Conservation (phyloP, 192 early-diverging fungal genomes). For the Linnemannia elongata region DNA sequence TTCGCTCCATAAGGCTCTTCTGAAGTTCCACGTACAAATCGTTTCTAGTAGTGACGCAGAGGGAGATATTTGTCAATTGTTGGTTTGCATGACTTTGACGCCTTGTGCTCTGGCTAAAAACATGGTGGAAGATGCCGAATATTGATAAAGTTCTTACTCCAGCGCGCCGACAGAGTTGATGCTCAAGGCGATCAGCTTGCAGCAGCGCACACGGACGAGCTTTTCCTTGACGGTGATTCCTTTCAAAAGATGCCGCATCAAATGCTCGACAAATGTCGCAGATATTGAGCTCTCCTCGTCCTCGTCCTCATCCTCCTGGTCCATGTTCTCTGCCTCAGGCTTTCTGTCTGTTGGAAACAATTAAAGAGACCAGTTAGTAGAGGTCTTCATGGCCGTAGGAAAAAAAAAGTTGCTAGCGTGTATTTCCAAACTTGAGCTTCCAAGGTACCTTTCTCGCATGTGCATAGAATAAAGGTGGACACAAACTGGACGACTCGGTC, state of each 20-base stretch:
- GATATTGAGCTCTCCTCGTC: conserved; percentile 60
- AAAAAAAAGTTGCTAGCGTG: neutral
- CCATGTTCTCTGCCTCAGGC: conserved; percentile 38
- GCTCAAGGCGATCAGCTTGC: conserved; percentile 81
- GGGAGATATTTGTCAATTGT: neutral
- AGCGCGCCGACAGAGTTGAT: conserved; percentile 82
- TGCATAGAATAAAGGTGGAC: conserved; percentile 79
- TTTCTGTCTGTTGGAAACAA: conserved; percentile 30
- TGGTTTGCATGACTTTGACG: neutral
- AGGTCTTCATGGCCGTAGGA: neutral
- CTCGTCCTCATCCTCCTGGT: conserved; percentile 57
- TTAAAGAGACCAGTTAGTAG: no score
- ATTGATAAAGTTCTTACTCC: conserved; percentile 65
- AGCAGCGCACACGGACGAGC: conserved; percentile 79
- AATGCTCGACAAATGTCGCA: conserved; percentile 76
- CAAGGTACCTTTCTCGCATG: conserved; percentile 69
- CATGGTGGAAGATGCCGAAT: neutral
- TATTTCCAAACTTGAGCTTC: neutral
- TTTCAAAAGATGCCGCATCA: conserved; percentile 78
- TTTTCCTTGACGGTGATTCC: conserved; percentile 89
- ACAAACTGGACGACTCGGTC: conserved; percentile 83
- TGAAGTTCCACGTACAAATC: conserved; percentile 80
- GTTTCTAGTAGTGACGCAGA: conserved; percentile 62
- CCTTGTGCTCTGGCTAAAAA: neutral
- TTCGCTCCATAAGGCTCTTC: conserved; percentile 75